Evolutionary conservation across 2,329 filamentous ascomycete genomes (phyloP).

Genomic region (Sarocladium brachiariae): DNA sequence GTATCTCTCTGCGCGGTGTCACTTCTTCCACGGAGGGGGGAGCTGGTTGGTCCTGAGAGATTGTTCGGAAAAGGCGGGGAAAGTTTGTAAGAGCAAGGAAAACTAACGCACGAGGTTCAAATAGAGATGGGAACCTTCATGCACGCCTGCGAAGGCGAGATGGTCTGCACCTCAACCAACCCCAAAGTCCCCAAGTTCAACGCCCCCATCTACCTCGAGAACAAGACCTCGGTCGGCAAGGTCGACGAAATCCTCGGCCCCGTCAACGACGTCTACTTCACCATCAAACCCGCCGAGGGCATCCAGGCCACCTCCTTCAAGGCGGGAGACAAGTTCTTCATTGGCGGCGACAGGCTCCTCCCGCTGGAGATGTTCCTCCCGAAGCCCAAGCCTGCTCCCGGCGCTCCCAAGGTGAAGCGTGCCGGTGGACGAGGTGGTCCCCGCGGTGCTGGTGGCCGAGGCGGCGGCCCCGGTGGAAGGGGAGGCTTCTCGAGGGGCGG

Average conservation of each 20-base stretch:
- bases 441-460: constrained; percentile 13
- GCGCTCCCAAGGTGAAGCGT: constrained; percentile 56
- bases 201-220: constrained; percentile 96
- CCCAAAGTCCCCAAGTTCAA: constrained; percentile 98
- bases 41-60: no score
- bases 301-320: constrained; percentile 95
- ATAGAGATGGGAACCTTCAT: constrained; percentile 86
- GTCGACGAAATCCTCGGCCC: constrained; percentile 97
- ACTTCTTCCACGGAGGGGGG: no score
- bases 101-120: not conserved
- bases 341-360: constrained; percentile 87
- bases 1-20: no score
- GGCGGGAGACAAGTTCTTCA: constrained; percentile 94
- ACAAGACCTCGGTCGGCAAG: constrained; percentile 94
- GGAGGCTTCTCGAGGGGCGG: constrained; percentile 16
- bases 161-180: constrained; percentile 94
- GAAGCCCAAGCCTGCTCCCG: constrained; percentile 72
- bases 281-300: constrained; percentile 92
- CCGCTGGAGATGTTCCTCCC: constrained; percentile 95
- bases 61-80: no score
- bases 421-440: constrained; percentile 43
- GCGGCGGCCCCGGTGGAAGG: constrained; percentile 9
- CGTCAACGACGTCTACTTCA: constrained; percentile 98
- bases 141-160: constrained; percentile 94
- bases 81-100: not conserved